Conservation (phyloP, 140 eudicot species). For the Cichorium intybus region DNA sequence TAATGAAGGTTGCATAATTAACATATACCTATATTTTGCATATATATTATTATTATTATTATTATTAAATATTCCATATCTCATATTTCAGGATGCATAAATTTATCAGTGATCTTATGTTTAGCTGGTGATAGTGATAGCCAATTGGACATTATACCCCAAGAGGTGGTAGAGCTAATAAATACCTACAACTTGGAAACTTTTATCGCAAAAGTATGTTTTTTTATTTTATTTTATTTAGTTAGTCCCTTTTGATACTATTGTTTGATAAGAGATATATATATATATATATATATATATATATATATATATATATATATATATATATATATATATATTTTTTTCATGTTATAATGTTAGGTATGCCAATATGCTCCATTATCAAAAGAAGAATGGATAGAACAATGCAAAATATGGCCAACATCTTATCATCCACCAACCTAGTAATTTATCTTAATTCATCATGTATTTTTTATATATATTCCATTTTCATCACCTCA, state of each 20-base stretch:
- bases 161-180: constrained; percentile 61
- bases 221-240: neutral
- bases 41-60: neutral
- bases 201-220: constrained; percentile 72
- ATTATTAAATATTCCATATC: too few relatives aligned
- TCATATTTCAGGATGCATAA: constrained; percentile 65
- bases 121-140: constrained; percentile 50
- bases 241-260: constrained; percentile 3
- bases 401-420: constrained; percentile 93
- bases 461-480: neutral
- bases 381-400: constrained; percentile 94
- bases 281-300: too few relatives aligned
- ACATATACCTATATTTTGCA: neutral
- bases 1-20: constrained; percentile 55
- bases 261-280: too few relatives aligned
- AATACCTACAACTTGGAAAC: constrained; percentile 71
- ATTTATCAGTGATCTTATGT: constrained; percentile 65
- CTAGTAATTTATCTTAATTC: constrained; percentile 41
- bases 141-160: constrained; percentile 41
- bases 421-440: constrained; percentile 97
- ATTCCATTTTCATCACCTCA: constrained; percentile 3
- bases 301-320: too few relatives aligned
- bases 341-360: constrained; percentile 13
- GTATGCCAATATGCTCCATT: constrained; percentile 71
- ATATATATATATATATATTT: too few relatives aligned